phyloP scores from a whole-genome alignment of 1,139 yeast genomes.

The Blastobotrys proliferans region DNA sequence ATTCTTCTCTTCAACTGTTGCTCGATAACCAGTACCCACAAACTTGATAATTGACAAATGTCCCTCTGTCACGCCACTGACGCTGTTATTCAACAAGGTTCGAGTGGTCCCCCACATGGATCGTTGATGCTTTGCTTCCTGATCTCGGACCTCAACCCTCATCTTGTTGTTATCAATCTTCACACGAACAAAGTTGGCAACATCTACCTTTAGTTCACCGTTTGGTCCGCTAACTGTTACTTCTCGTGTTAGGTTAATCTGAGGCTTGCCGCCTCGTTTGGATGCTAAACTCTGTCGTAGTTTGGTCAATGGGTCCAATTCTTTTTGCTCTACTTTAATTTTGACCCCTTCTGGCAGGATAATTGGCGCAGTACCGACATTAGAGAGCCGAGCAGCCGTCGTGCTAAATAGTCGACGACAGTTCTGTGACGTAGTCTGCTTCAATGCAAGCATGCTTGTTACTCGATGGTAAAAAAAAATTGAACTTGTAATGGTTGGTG shows the following conservation, averaged over 20 bases:
- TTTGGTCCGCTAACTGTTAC: slow-evolving; percentile 77
- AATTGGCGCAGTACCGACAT: slow-evolving; percentile 61
- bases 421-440: too few relatives aligned
- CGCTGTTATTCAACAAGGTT: slow-evolving; percentile 68
- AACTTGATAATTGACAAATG: slow-evolving; percentile 83
- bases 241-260: slow-evolving; percentile 54
- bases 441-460: background rate
- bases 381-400: slow-evolving; percentile 13
- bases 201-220: slow-evolving; percentile 58
- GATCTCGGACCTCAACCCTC: slow-evolving; percentile 53
- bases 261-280: slow-evolving; percentile 57
- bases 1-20: slow-evolving; percentile 51
- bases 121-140: slow-evolving; percentile 61
- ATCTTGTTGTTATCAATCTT: slow-evolving; percentile 40
- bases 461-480: background rate
- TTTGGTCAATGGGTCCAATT: slow-evolving; percentile 48
- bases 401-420: slow-evolving; percentile 12
- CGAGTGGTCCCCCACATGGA: slow-evolving; percentile 96
- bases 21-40: slow-evolving; percentile 97
- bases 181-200: slow-evolving; percentile 69
- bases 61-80: slow-evolving; percentile 88
- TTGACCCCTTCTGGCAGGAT: slow-evolving; percentile 51
- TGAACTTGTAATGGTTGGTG: background rate
- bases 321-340: slow-evolving; percentile 35
- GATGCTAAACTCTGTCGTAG: slow-evolving; percentile 29